Evolutionary conservation across 257 asterid genomes (phyloP).

Genomic region (Forsythia viridissima): DNA sequence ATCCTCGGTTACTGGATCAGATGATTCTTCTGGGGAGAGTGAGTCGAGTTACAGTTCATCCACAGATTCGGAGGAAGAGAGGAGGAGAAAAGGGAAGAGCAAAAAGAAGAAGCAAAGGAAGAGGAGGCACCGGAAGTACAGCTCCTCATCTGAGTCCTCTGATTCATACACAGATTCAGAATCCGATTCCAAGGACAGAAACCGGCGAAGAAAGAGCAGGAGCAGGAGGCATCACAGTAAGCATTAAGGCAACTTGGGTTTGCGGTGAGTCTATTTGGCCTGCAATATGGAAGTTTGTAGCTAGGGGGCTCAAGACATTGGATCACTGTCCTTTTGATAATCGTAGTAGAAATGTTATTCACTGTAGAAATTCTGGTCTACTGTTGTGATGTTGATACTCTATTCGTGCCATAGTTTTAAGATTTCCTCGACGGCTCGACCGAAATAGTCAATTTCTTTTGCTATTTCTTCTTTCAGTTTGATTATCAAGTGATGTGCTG

Average conservation of each 20-base stretch:
- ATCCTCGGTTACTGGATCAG: conserved; percentile 68
- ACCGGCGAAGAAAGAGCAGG: conserved; percentile 57
- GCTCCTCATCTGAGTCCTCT: conserved; percentile 77
- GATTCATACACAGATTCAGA: conserved; percentile 75
- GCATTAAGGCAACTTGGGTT: conserved; percentile 26
- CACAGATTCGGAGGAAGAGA: conserved; percentile 87
- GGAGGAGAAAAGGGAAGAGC: conserved; percentile 71
- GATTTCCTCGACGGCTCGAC: not conserved
- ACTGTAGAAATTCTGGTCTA: not conserved
- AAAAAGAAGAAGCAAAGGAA: conserved; percentile 60
- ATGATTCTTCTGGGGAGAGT: conserved; percentile 66
- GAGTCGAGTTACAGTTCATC: conserved; percentile 70
- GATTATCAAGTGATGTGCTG: not conserved
- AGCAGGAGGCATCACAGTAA: conserved; percentile 52
- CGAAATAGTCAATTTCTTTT: not conserved
- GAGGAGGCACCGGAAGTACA: conserved; percentile 58
- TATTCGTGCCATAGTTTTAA: not conserved
- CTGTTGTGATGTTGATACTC: not conserved
- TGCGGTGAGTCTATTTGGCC: not conserved
- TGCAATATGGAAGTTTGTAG: not conserved
- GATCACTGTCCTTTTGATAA: conserved; percentile 1
- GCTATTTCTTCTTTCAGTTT: not conserved
- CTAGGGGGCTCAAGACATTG: not conserved
- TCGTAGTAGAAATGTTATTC: not conserved
- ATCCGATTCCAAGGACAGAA: conserved; percentile 75